A percentile compares a stretch with the other conserved stretches of the same genome.
Conservation (phyloP, 257 asterid genomes). For the Ehretia macrophylla region DNA sequence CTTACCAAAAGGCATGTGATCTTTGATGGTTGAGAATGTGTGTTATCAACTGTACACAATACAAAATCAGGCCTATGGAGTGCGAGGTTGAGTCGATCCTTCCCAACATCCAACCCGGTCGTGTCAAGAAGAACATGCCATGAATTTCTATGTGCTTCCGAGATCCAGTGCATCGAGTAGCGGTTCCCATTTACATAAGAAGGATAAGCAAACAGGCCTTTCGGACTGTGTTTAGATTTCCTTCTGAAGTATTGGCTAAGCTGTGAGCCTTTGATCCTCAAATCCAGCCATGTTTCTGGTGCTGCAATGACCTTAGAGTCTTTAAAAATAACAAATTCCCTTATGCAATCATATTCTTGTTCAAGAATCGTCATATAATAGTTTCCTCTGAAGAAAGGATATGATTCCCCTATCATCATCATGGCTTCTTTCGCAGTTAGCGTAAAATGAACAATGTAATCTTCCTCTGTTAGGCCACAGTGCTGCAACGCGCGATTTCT, state of each 20-base stretch:
- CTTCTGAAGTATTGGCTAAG: conserved; percentile 69
- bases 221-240: conserved; percentile 57
- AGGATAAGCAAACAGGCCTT: conserved; percentile 69
- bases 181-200: conserved; percentile 37
- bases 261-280: conserved; percentile 87
- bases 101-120: conserved; percentile 33
- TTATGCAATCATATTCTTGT: conserved; percentile 39
- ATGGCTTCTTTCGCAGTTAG: conserved; percentile 44
- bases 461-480: conserved; percentile 61
- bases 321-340: conserved; percentile 37
- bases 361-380: conserved; percentile 60
- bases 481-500: conserved; percentile 57
- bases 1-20: conserved; percentile 64
- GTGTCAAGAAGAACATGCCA: conserved; percentile 80
- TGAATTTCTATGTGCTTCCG: conserved; percentile 68
- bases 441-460: conserved; percentile 49
- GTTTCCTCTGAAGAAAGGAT: conserved; percentile 74
- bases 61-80: conserved; percentile 75
- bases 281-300: conserved; percentile 67
- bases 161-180: conserved; percentile 82
- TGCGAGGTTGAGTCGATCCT: conserved; percentile 48
- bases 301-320: conserved; percentile 62
- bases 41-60: conserved; percentile 41
- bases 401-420: conserved; percentile 65
- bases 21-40: conserved; percentile 45